Evolutionary conservation across 2,329 filamentous ascomycete species (phyloP), one percentile per base, ranked within the genome.

Genomic region (Alternaria infectoria): DNA sequence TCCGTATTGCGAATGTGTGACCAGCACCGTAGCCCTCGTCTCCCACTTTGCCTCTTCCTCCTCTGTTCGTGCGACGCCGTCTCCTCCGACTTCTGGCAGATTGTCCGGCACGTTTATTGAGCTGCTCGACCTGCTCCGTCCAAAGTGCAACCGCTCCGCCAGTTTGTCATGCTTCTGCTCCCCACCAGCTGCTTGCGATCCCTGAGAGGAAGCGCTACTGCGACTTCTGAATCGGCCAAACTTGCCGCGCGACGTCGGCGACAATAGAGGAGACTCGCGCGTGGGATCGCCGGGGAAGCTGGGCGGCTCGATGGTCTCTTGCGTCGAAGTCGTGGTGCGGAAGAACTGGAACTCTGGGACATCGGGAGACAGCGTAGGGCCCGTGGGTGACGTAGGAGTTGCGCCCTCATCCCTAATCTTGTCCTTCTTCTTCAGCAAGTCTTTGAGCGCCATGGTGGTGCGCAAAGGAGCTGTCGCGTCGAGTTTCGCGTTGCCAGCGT

Each of bases 21-120:
- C 95, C 68, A 98, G 84, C 63, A 96, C 88, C n/a, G 94, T 97
- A 26, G 96, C 96, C 64, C 95, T 87, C 83, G 92, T 90, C 85
- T 98, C 96, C 96, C 96, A 99, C 81, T 91, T 87, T 62, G 88
- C 88, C 83, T 60, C 82, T 76, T 68, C 82, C 79, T 73, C 83
- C 81, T 67, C 81, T 77, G 68, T 82, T 79, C 74, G 67, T 55
- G 78, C 78, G 23, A 80, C 78, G 2, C 71, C 74, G 25, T 74
- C 78, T 71, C 85, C 82, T 69, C 85, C 82, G 61, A 97, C 93
- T 65, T 90, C 90, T 21, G 94, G 94, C 56, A 98, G 86, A 81
- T 97, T 87, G 57, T 86, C 81, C 2, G 96, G 95, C 40, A 98
- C 87, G 79, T 92, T 90, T 23, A 89, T 87, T 64, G 93, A 93